These are phyloP conservation scores for Pseudonectria buxi DNA, from an alignment of 2,329 filamentous ascomycete genomes.

Conservation along the genomic window DNA sequence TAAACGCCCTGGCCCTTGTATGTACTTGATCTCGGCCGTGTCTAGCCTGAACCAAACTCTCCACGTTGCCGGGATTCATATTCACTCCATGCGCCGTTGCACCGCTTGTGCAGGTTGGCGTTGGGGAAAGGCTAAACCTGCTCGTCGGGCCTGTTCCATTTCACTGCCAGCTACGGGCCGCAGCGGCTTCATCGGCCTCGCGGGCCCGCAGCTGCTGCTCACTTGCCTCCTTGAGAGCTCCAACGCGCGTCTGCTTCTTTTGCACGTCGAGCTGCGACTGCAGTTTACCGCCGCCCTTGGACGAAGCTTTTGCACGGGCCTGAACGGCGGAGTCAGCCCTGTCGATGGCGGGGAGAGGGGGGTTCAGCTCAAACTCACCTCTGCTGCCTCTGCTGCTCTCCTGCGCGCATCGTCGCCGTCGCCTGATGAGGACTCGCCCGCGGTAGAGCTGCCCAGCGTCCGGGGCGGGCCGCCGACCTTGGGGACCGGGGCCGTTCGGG, in stretches of 20 bases:
- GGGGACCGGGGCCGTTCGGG: slow-evolving; percentile 45
- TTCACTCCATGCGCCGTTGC: too few relatives aligned
- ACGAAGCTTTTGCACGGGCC: slow-evolving; percentile 59
- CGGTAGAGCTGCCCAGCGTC: slow-evolving; percentile 53
- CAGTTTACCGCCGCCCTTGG: slow-evolving; percentile 60
- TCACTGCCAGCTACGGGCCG: slow-evolving; percentile 31
- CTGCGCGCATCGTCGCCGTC: slow-evolving; percentile 54
- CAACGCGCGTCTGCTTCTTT: slow-evolving; percentile 63
- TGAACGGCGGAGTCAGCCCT: slow-evolving; percentile 26
- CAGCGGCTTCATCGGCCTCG: slow-evolving; percentile 56
- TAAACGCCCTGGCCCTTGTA: not conserved
- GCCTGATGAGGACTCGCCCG: slow-evolving; percentile 18
- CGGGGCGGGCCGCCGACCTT: slow-evolving; percentile 51
- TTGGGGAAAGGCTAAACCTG: too few relatives aligned
- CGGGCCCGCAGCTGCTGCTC: slow-evolving; percentile 57
- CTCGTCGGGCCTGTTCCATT: too few relatives aligned
- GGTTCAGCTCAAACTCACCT: slow-evolving; percentile 50
- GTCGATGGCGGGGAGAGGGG: slow-evolving; percentile 4
- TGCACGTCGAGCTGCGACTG: slow-evolving; percentile 65
- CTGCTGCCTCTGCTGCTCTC: slow-evolving; percentile 74
- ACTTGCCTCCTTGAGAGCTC: slow-evolving; percentile 63
- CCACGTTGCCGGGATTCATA: too few relatives aligned
- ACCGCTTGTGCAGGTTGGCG: too few relatives aligned
- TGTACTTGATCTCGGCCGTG: too few relatives aligned
- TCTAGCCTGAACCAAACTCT: too few relatives aligned